A percentile compares a stretch with the other conserved stretches of the same genome.
Evolutionary conservation across 345 rosid genomes (phyloP).

Genomic region (Camelina neglecta): DNA sequence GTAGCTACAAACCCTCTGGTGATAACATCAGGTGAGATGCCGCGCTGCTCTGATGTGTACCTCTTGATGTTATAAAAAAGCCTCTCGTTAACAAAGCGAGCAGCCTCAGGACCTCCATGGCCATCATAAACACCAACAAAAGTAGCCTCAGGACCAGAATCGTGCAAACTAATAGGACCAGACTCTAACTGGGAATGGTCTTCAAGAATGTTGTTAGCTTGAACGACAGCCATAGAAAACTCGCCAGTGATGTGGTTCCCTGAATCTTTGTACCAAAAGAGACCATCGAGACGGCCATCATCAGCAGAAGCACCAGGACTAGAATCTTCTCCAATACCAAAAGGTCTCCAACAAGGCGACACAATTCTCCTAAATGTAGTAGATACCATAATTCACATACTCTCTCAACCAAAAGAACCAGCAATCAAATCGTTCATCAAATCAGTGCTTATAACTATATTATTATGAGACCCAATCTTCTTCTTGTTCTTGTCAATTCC

Average conservation of each 20-base stretch:
- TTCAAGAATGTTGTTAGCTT: conserved; percentile 80
- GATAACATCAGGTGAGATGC: conserved; percentile 84
- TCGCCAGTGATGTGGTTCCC: conserved; percentile 76
- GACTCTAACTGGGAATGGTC: conserved; percentile 93
- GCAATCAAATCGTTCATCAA: conserved; percentile 60
- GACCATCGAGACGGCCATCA: conserved; percentile 68
- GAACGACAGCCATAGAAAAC: conserved; percentile 96
- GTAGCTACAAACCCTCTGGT: conserved; percentile 83
- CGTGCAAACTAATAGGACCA: conserved; percentile 80
- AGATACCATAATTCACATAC: conserved; percentile 86
- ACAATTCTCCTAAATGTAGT: conserved; percentile 70
- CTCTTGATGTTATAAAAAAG: conserved; percentile 71
- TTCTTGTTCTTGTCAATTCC: conserved; percentile 51
- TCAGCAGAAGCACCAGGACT: conserved; percentile 55
- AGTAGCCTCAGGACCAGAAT: conserved; percentile 85
- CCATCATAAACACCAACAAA: conserved; percentile 99
- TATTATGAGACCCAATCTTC: conserved; percentile 49
- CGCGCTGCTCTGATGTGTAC: conserved; percentile 66
- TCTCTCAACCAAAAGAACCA: conserved; percentile 69
- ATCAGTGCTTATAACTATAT: conserved; percentile 47
- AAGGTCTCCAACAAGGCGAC: conserved; percentile 93
- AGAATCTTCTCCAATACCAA: conserved; percentile 70
- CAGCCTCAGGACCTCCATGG: conserved; percentile 99
- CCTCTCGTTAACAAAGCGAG: conserved; percentile 74
- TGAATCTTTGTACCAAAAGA: conserved; percentile 86